Percentiles rank a stretch among this genome's conserved stretches.
Evolutionary conservation across 768 basidiomycete genomes (phyloP).

Genomic region (Rubroboletus pulcherrimus): DNA sequence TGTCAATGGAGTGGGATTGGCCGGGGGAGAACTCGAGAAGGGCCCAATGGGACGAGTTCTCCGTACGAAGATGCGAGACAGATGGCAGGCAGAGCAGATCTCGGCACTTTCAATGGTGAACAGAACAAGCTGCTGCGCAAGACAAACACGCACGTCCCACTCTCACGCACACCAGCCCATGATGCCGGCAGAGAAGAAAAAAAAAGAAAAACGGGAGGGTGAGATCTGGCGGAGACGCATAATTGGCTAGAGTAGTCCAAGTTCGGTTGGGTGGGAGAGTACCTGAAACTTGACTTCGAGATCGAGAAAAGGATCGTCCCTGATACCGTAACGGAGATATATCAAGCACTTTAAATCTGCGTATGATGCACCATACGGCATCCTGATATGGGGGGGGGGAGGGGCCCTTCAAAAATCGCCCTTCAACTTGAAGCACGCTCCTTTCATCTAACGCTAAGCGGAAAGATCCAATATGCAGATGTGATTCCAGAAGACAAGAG

Average conservation of each 20-base stretch:
- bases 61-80: slow-evolving; percentile 20
- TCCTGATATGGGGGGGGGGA: slow-evolving; percentile 20
- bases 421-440: slow-evolving; percentile 26
- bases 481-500: slow-evolving; percentile 23
- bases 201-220: slow-evolving; percentile 10
- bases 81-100: slow-evolving; percentile 19
- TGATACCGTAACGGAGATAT: slow-evolving; percentile 34
- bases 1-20: slow-evolving; percentile 31
- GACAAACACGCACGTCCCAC: slow-evolving; percentile 7
- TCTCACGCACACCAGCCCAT: slow-evolving; percentile 15
- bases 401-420: slow-evolving; percentile 23
- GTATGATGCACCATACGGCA: slow-evolving; percentile 35
- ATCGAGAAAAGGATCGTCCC: slow-evolving; percentile 38
- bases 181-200: slow-evolving; percentile 23
- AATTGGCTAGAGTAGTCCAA: slow-evolving; percentile 26
- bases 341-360: slow-evolving; percentile 33
- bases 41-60: slow-evolving; percentile 21
- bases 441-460: slow-evolving; percentile 36
- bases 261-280: slow-evolving; percentile 30
- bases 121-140: slow-evolving; percentile 16
- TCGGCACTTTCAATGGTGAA: slow-evolving; percentile 14
- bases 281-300: slow-evolving; percentile 35
- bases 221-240: slow-evolving; percentile 21
- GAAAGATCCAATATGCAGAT: slow-evolving; percentile 34
- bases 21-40: slow-evolving; percentile 27